These are phyloP conservation scores for Tetrastigma voinierianum DNA, from an alignment of 164 flowering plant genomes.

Conservation along the genomic window DNA sequence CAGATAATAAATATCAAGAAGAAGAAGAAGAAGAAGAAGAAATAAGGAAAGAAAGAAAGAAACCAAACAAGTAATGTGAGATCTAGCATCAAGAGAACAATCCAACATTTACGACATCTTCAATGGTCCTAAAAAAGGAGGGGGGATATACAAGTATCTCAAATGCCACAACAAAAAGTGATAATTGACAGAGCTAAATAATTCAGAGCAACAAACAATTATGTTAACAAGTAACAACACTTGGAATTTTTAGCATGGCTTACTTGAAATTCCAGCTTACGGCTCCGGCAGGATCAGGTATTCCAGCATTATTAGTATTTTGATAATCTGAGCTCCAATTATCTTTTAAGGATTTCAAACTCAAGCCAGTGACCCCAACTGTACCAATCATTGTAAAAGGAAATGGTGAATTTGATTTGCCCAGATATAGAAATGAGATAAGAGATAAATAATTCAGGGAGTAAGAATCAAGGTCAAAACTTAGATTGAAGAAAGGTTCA, in stretches of 20 bases:
- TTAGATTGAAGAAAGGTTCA: background rate
- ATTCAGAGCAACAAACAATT: background rate
- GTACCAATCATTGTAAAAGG: constrained; percentile 27
- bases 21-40: too few species aligned
- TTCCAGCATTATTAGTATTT: constrained; percentile 77
- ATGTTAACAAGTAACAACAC: background rate
- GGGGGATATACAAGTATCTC: too few species aligned
- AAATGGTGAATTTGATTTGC: background rate
- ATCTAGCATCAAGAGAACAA: too few species aligned
- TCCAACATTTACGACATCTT: too few species aligned
- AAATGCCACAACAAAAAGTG: too few species aligned
- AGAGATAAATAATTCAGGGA: background rate
- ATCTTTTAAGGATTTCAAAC: constrained; percentile 64
- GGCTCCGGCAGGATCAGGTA: constrained; percentile 80
- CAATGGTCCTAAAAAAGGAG: too few species aligned
- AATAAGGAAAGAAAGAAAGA: too few species aligned
- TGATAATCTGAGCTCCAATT: constrained; percentile 91
- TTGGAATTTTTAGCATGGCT: constrained; percentile 15
- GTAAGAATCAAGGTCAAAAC: too few species aligned
- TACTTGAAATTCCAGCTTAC: constrained; percentile 86
- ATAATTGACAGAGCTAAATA: background rate
- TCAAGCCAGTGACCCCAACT: constrained; percentile 94
- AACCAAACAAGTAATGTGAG: too few species aligned
- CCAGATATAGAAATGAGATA: background rate
- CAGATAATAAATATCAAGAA: too few species aligned